These are phyloP conservation scores for Fraxinus americana DNA, from an alignment of 257 asterid genomes.

Conservation along the genomic window DNA sequence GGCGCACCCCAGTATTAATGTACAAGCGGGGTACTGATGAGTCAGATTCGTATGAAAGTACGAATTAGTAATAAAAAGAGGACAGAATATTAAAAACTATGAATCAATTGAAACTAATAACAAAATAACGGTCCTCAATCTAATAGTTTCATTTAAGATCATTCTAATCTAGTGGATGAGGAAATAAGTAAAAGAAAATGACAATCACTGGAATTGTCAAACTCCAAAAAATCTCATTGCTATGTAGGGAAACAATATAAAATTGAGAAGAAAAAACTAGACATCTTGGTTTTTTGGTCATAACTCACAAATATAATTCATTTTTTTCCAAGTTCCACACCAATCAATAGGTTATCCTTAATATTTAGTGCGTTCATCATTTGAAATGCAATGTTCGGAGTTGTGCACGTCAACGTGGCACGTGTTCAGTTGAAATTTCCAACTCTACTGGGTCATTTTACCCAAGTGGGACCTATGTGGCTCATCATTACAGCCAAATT, in stretches of 20 bases:
- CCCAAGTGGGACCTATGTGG: neutral
- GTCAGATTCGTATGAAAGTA: neutral
- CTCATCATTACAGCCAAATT: neutral
- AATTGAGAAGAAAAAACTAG: neutral
- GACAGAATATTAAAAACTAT: neutral
- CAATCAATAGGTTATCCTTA: neutral
- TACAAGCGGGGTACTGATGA: neutral
- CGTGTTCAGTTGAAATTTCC: neutral
- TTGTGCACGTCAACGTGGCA: neutral
- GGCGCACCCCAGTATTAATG: neutral
- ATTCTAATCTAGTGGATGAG: neutral
- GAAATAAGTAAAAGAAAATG: neutral
- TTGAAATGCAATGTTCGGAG: neutral
- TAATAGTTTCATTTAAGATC: too few relatives aligned
- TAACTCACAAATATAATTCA: neutral
- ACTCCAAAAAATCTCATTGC: neutral
- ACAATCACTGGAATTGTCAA: neutral
- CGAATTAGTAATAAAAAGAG: neutral
- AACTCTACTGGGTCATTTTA: neutral
- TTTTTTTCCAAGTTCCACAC: neutral
- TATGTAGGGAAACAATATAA: neutral
- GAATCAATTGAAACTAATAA: neutral
- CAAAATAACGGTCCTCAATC: neutral
- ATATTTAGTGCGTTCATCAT: neutral
- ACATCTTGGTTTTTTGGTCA: neutral